Evolutionary conservation across 148 eudicot genomes (phyloP).

Genomic region (Amaranthus cruentus): DNA sequence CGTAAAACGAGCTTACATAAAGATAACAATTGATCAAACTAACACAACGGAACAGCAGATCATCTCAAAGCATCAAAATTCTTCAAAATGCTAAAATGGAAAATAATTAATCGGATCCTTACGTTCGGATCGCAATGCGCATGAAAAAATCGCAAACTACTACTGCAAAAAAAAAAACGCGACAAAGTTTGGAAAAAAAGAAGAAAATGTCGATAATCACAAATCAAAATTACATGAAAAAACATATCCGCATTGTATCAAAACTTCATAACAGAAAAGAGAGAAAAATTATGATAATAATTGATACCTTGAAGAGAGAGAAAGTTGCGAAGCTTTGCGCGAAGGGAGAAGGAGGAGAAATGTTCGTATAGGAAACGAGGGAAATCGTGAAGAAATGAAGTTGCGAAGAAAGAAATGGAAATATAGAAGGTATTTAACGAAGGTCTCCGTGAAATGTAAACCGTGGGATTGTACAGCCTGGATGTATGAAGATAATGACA

Average conservation of each 20-base stretch:
- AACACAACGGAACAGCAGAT: too few species aligned
- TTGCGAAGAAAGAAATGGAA: not conserved
- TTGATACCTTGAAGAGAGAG: slow-evolving; percentile 21
- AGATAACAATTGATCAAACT: not conserved
- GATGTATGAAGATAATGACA: slow-evolving; percentile 33
- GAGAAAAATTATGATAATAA: not conserved
- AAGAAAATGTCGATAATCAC: not conserved
- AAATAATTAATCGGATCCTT: not conserved
- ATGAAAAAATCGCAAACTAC: too few species aligned
- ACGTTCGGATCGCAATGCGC: too few species aligned
- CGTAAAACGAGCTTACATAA: not conserved
- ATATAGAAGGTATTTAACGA: slow-evolving; percentile 14
- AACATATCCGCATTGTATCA: not conserved
- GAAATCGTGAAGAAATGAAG: not conserved
- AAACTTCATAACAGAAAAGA: not conserved
- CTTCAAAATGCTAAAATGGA: not conserved
- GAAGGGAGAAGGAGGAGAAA: not conserved
- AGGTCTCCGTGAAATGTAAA: slow-evolving; percentile 5
- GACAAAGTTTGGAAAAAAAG: not conserved
- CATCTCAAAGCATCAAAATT: too few species aligned
- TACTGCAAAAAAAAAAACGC: not conserved
- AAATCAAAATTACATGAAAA: not conserved
- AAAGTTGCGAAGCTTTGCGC: not conserved
- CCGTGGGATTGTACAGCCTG: slow-evolving; percentile 41
- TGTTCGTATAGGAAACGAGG: not conserved